These are phyloP conservation scores for Cutaneotrichosporon sp. DNA, from an alignment of 1,284 basidiomycete species.

Conservation along the genomic window DNA sequence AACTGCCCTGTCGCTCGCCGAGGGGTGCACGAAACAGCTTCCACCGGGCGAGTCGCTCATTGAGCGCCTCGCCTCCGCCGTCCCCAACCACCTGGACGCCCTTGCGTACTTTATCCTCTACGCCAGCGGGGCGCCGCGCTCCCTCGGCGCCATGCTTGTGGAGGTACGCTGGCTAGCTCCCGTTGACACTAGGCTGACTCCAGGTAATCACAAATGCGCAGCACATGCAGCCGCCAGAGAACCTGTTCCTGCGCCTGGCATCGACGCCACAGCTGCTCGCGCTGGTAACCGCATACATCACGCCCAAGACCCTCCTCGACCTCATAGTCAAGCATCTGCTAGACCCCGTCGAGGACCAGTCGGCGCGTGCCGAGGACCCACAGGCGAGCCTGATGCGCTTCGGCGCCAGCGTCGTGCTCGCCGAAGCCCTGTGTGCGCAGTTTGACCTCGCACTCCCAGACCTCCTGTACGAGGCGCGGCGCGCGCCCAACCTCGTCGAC, in stretches of 20 bases:
- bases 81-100: constrained; percentile 28
- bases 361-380: constrained; percentile 36
- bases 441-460: constrained; percentile 33
- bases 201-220: constrained; percentile 25
- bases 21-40: constrained; percentile 17
- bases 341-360: constrained; percentile 25
- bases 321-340: constrained; percentile 25
- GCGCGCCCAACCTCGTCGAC: constrained; percentile 31
- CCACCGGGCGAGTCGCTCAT: constrained; percentile 24
- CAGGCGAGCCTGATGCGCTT: constrained; percentile 43
- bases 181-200: not conserved
- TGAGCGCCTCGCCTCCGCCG: constrained; percentile 23
- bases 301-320: constrained; percentile 21
- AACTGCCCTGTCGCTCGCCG: constrained; percentile 18
- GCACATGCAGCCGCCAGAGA: constrained; percentile 26
- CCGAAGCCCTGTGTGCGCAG: constrained; percentile 35
- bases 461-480: constrained; percentile 31
- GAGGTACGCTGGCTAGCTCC: constrained; percentile 14
- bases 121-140: constrained; percentile 24
- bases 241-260: constrained; percentile 31
- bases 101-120: constrained; percentile 26
- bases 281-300: constrained; percentile 18
- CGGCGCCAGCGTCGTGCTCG: constrained; percentile 43
- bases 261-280: constrained; percentile 27
- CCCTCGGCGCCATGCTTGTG: constrained; percentile 27